Base-by-base conservation (phyloP, 495 filamentous ascomycete species). In the Penicillium fimorum region DNA sequence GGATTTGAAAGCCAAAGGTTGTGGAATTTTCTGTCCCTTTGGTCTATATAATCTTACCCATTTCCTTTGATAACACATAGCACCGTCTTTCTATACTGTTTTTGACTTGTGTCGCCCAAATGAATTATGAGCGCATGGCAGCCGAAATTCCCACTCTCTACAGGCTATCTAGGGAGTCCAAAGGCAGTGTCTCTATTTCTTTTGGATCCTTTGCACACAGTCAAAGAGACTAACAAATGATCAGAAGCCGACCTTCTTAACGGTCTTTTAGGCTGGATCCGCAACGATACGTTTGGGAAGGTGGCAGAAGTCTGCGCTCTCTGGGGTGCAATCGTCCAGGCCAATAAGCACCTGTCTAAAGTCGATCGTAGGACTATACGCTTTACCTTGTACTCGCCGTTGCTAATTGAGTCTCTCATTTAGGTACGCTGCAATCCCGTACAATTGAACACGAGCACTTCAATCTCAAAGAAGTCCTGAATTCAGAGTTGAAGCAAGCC, bases 271-370 rank as follows among this genome's bases (percentile, higher is more conserved):
- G 52, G 52, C 42, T 54, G 52, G 52, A n/a, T 44, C 20, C 52
- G 52, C 22, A 54, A 54, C n/a, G 52, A 54, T 0, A 35, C 52
- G 15, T 54, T 54, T 29, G 52, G 42, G 11, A 54, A 35, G 17
- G 11, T 47, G 15, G 52, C 52, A 9, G 52, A 54, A 10, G 30
- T 35, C 13, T 54, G 42, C 29, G 42, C 43, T 20, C 22, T 46
- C 22, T 54, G 52, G 52, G 52, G 30, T 37, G 43, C 52, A 38
- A 46, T 54, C 9, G 42, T 54, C 30, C 20, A 47, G 5, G 52
- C 52, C 42, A 46, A 54, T 7, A 46, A 45, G 22, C 33, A 54
- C 15, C 30, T 54, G 3, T 15, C 15, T 1, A 37, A 46, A 37
- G 17, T 47, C 11, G 52, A 54, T 38, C 41, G 52, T 54, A 24